These are phyloP conservation scores for Chlorella sorokiniana DNA, from an alignment of 139 green algal genomes.

Conservation along the genomic window DNA sequence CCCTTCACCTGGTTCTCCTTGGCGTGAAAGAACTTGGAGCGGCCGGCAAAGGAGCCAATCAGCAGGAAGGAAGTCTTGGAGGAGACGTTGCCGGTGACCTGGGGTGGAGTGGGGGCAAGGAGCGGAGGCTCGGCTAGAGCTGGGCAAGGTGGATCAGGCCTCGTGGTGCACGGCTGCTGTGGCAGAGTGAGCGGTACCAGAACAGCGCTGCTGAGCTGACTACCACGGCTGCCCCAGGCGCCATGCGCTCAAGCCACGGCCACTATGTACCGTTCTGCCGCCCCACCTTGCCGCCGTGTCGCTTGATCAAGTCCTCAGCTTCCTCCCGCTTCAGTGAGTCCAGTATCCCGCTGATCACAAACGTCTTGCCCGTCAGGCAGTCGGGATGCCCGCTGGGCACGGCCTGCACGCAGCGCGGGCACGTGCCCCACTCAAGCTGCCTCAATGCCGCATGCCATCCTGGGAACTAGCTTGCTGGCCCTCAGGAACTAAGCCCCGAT, in stretches of 20 bases:
- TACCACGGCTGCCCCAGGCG: too few relatives aligned
- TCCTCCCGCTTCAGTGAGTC: conserved; percentile 79
- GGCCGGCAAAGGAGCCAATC: conserved; percentile 64
- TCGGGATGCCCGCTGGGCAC: conserved; percentile 81
- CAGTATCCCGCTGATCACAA: conserved; percentile 90
- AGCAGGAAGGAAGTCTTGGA: conserved; percentile 91
- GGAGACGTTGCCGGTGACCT: conserved; percentile 79
- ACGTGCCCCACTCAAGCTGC: too few relatives aligned
- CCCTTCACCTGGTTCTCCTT: conserved; percentile 5
- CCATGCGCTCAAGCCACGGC: too few relatives aligned
- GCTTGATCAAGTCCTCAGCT: conserved; percentile 84
- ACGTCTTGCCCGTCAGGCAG: conserved; percentile 82
- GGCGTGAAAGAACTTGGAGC: conserved; percentile 58
- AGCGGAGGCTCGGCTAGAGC: neutral
- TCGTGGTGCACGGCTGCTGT: too few relatives aligned
- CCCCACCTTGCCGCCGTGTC: conserved; percentile 72
- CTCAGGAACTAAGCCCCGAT: too few relatives aligned
- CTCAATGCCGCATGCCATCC: too few relatives aligned
- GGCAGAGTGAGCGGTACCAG: too few relatives aligned
- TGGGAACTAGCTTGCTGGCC: too few relatives aligned
- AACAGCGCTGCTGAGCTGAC: too few relatives aligned
- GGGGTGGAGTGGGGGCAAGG: neutral
- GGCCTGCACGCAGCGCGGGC: conserved; percentile 45
- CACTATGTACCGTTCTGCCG: neutral
- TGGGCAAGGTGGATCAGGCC: neutral